phyloP scores from a whole-genome alignment of 345 rosid genomes.

The Clausena lansium region DNA sequence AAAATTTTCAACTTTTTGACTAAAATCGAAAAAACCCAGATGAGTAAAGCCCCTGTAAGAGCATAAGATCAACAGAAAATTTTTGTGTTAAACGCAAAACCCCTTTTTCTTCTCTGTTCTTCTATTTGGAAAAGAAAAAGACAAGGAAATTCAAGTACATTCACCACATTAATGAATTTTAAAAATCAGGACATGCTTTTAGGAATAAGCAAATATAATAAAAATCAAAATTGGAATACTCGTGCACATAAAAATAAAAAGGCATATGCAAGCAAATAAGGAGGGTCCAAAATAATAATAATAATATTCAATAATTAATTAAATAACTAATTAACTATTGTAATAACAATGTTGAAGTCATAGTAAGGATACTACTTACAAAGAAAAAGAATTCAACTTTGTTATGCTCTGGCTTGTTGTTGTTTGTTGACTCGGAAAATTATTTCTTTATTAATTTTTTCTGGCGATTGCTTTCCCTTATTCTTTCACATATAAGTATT shows the following conservation, averaged over 20 bases:
- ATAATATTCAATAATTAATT: background rate
- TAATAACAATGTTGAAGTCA: slow-evolving; percentile 15
- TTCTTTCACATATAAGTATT: background rate
- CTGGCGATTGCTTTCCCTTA: slow-evolving; percentile 11
- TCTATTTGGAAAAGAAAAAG: background rate
- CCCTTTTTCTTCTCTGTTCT: slow-evolving; percentile 14
- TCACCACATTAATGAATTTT: slow-evolving; percentile 18
- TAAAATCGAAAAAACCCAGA: slow-evolving; percentile 20
- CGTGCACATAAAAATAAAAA: slow-evolving; percentile 16
- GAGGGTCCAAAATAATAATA: slow-evolving; percentile 9
- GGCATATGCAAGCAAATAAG: slow-evolving; percentile 19
- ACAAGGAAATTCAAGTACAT: background rate
- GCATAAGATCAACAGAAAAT: slow-evolving; percentile 21
- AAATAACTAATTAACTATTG: slow-evolving; percentile 1
- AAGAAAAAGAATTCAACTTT: slow-evolving; percentile 23
- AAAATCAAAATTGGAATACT: slow-evolving; percentile 24
- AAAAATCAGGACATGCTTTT: slow-evolving; percentile 22
- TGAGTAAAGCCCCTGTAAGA: slow-evolving; percentile 15
- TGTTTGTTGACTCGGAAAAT: slow-evolving; percentile 55
- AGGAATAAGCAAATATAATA: slow-evolving; percentile 8
- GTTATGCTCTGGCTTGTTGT: slow-evolving; percentile 38
- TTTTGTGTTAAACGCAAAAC: background rate
- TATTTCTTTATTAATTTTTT: background rate
- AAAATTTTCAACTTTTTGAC: slow-evolving; percentile 27
- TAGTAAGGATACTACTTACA: slow-evolving; percentile 29